Evolutionary conservation across 2,329 filamentous ascomycete species (phyloP), one percentile per base, ranked within the genome.

Genomic region (Aspergillus sp.): DNA sequence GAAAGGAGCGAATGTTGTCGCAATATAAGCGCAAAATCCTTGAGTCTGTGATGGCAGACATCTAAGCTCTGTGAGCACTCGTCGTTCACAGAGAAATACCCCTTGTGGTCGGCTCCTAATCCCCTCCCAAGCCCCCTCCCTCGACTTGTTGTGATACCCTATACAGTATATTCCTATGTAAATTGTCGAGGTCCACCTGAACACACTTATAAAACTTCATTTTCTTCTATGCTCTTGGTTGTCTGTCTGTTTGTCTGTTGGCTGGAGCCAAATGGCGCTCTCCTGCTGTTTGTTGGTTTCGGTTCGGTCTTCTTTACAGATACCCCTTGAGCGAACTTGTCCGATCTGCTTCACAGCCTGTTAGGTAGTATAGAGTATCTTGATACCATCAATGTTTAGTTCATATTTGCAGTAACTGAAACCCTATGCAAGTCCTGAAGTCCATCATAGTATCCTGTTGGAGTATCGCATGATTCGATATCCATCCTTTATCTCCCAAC

Each of bases 11-110:
- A 13, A 69, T 75, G 21, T 59, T 79, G 28, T 70, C 72, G 1
- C 69, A 77, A 45, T 79, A 79, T 56, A 78, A 78, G 58, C 76
- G 76, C 36, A 78, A 73, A 49, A 77, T 79, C 30, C 68, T 79
- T 15, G 75, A 79, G 63, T 77, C 74, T 15, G 77, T 79, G n/a
- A 79, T 79, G 76, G 72, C 73, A 41, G 75, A 78, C 58, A 72
- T 77, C 36, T 78, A 61, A 67, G 39, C 21, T 19, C 15, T 57
- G 17, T 17, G 41, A 21, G 10, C 17, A 21, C n/a, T 45, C 10
- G 13, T 21, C 21, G 19, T 15, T 21, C 10, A 6, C 17, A 3
- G 9, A 17, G 6, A 7, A 8, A 1, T 2, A 28, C 25, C 25
- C 25, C 12, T 6, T 12, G 12, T 32, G 4, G 2, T 32, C 30